Evolutionary conservation across 139 green algal genomes (phyloP).

Genomic region (Pseudopediastrum boryanum): DNA sequence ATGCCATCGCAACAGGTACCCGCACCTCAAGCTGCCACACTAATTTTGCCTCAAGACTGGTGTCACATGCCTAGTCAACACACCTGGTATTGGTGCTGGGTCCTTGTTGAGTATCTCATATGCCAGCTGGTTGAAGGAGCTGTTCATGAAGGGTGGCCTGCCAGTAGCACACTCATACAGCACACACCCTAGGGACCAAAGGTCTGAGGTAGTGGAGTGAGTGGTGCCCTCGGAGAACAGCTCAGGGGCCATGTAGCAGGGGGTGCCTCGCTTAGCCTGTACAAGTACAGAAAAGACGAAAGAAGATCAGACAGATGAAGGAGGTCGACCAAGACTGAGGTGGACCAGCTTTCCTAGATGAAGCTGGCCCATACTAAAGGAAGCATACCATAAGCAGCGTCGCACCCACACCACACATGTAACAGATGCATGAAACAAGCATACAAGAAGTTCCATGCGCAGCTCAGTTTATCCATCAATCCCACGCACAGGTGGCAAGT

Average conservation of each 20-base stretch:
- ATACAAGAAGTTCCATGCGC: neutral
- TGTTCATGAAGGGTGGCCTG: constrained; percentile 84
- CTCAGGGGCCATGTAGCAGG: constrained; percentile 95
- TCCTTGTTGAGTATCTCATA: constrained; percentile 73
- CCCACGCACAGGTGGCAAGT: constrained; percentile 30
- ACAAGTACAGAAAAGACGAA: constrained; percentile 20
- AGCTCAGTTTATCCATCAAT: neutral
- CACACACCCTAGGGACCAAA: constrained; percentile 94
- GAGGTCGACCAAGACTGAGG: no score
- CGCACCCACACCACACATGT: no score
- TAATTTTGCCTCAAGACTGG: no score
- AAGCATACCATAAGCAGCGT: no score
- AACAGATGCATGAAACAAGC: no score
- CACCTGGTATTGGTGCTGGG: constrained; percentile 58
- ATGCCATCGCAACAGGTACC: no score
- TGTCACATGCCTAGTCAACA: no score
- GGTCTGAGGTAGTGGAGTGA: constrained; percentile 84
- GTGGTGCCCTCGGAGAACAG: constrained; percentile 84
- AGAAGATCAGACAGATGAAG: no score
- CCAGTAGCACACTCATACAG: constrained; percentile 92
- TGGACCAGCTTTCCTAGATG: no score
- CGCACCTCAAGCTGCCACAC: no score
- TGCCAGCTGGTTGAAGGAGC: constrained; percentile 80
- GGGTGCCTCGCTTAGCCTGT: constrained; percentile 84
- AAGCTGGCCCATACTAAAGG: no score